Evolutionary conservation across 148 eudicot species (phyloP), one percentile per base, ranked within the genome.

Genomic region (Dysphania ambrosioides): DNA sequence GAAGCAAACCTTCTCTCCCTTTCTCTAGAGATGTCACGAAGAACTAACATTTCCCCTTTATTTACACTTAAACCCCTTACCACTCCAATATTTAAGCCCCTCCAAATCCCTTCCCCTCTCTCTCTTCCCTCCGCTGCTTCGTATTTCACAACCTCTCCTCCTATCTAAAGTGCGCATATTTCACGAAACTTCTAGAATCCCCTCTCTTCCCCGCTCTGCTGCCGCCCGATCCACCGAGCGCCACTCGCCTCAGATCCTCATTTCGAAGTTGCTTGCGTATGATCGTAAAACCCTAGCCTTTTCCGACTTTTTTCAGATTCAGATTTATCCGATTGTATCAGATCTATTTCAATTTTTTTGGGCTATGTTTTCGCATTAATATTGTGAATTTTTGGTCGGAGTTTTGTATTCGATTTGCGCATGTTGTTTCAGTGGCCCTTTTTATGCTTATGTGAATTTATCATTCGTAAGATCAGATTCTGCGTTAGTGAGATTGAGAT

Each of bases 171-270:
- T 53, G 11, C 8, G 2, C 29, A n/a, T n/a, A 55, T 49, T 71
- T 32, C 19, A n/a, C 56, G 71, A 62, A 55, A 24, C 9, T 63
- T 77, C 79, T 70, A 69, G 70, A 58, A 68, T 10, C 16, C 53
- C 47, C 67, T 19, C 4, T 44, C 51, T 44, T 44, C n/a, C n/a
- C n/a, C n/a, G 16, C 27, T 72, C 55, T 41, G 26, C 80, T 44
- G 80, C 72, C 76, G 72, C 72, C 53, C 75, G 76, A 66, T 72
- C 76, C 10, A 36, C 41, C 34, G 26, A 23, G 31, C 13, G 9
- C 31, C 60, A 42, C 73, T 27, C n/a, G n/a, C 31, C 11, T 49
- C 29, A 63, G 80, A 71, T 77, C 75, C 49, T 27, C 60, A 10
- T 31, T 29, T 4, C 4, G 16, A 6, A 34, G 75, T 71, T 11